Base-by-base conservation (phyloP, 1,284 basidiomycete species). In the Trichosporon coremiiforme region DNA sequence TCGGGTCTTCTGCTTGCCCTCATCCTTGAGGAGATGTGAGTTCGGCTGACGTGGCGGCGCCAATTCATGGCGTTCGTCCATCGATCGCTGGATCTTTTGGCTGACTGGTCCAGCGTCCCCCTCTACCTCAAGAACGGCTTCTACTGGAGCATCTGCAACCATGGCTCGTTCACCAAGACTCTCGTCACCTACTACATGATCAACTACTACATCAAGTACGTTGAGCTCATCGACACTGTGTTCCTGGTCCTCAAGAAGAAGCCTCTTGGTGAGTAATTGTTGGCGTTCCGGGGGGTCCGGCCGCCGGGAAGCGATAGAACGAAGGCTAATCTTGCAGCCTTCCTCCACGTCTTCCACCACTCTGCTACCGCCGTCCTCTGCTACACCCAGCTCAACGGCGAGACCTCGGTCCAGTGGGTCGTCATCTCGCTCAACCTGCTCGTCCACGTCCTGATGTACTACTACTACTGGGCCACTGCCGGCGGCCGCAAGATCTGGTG, bases 211-310 rank as follows among this genome's bases (percentile, higher is more conserved):
- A 93, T 96, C 89, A 95, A 96, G 84, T 95, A 94, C 81, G 84
- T 95, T 74, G 95, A 98, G 85, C 89, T 98, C 70, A 83, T 96
- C 73, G 96, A 98, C 87, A 98, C 96, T 6, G 88, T 97, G 74
- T 98, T 98, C 88, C 89, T 99, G 76, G 93, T 93, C n/a, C 86
- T 96, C 78, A 98, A 98, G 89, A 98, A 98, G 88, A 98, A 98
- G 85, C 93, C 94, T 33, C 87, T 98, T 67, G 91, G 94, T 95
- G 79, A 74, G 89, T 84, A 22, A 41, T 9, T 17, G 29, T n/a
- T 36, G 4, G 29, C 29, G 29, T 8, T 12, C 29, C 29, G 7
- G n/a, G 20, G 15, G 20, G n/a, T 53, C 47, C 20, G 47, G n/a
- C 8, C 20, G 20, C 47, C 10, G n/a, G 47, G 57, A 15, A n/a